These are phyloP conservation scores for Botrytis byssoidea DNA, from an alignment of 2,329 filamentous ascomycete genomes.

Conservation along the genomic window DNA sequence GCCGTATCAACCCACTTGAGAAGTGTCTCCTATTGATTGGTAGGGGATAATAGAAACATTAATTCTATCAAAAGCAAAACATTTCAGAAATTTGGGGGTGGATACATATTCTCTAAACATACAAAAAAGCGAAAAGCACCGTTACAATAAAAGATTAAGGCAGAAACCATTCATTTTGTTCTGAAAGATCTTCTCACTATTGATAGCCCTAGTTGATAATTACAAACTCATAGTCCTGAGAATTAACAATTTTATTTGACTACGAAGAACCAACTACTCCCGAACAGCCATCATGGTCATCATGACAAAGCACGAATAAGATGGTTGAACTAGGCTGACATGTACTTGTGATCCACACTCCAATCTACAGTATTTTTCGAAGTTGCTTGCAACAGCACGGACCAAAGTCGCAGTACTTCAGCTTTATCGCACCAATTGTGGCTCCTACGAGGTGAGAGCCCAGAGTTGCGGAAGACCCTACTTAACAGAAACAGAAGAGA, in stretches of 20 bases:
- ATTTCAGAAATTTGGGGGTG: background rate
- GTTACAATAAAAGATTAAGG: background rate
- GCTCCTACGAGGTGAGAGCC: background rate
- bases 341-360: background rate
- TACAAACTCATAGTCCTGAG: background rate
- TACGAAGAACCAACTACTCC: background rate
- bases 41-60: fast-evolving
- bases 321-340: background rate
- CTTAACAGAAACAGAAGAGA: background rate
- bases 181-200: background rate
- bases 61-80: background rate
- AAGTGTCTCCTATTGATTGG: background rate
- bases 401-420: background rate
- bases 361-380: background rate
- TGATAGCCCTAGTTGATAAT: fast-evolving
- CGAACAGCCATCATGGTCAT: background rate
- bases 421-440: background rate
- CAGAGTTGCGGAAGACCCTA: background rate
- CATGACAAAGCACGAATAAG: too few species aligned
- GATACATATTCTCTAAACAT: background rate
- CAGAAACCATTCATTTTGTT: background rate
- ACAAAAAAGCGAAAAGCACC: background rate
- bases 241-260: too few species aligned
- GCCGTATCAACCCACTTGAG: fast-evolving
- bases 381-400: background rate